A percentile compares a stretch with the other conserved stretches of the same genome.
Evolutionary conservation across 345 rosid species (phyloP).

Genomic region (Populus tremula): DNA sequence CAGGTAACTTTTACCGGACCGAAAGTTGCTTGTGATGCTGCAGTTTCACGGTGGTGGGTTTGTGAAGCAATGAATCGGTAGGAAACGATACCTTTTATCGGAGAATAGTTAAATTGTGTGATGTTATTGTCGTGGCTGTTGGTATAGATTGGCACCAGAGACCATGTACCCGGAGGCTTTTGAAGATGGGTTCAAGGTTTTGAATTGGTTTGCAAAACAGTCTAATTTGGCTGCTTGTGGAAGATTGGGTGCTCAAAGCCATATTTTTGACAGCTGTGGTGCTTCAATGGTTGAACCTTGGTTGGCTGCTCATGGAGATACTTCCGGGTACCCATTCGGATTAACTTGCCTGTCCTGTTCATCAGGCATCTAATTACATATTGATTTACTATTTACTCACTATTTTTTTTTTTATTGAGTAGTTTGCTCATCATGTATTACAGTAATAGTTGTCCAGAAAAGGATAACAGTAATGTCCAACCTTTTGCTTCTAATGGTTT

Average conservation of each 20-base stretch:
- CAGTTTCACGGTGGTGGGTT: conserved; percentile 98
- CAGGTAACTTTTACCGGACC: conserved; percentile 33
- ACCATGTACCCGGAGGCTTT: conserved; percentile 81
- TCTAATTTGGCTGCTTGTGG: conserved; percentile 91
- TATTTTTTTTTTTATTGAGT: too few relatives aligned
- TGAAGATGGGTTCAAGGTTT: conserved; percentile 75
- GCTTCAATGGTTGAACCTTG: conserved; percentile 95
- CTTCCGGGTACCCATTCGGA: conserved; percentile 54
- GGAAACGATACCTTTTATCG: conserved; percentile 82
- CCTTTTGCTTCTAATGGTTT: background rate
- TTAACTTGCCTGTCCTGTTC: background rate
- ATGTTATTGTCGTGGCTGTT: conserved; percentile 80
- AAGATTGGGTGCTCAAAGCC: conserved; percentile 59
- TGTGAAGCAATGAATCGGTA: conserved; percentile 83
- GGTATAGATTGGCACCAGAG: conserved; percentile 91
- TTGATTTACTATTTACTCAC: background rate
- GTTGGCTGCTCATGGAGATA: conserved; percentile 94
- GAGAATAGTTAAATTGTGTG: conserved; percentile 74
- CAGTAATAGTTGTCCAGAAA: background rate
- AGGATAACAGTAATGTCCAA: background rate
- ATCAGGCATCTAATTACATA: background rate
- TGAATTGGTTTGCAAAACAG: conserved; percentile 90
- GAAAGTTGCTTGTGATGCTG: conserved; percentile 70
- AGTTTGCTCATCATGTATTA: background rate
- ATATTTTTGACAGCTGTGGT: conserved; percentile 78